These are phyloP conservation scores for Aureobasidium uvarum DNA, from an alignment of 2,329 filamentous ascomycete species.

Conservation along the genomic window DNA sequence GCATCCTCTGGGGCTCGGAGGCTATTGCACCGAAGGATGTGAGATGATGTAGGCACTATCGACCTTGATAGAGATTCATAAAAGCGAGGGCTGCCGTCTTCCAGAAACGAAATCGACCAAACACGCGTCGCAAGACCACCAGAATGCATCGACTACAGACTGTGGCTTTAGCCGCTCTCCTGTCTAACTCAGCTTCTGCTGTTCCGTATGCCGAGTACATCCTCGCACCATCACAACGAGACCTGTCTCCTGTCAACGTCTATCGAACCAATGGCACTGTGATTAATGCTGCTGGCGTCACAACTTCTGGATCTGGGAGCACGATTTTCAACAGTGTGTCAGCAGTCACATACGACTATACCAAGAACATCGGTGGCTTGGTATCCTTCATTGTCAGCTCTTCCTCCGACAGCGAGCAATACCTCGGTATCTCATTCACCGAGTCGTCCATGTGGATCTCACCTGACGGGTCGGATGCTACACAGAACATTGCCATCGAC, in stretches of 20 bases:
- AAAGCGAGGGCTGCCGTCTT: background rate
- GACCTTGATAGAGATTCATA: background rate
- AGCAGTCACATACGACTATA: slow-evolving; percentile 22
- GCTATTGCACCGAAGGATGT: background rate
- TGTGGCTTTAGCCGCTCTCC: background rate
- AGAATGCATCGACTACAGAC: background rate
- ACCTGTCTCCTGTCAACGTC: slow-evolving; percentile 1
- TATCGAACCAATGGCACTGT: slow-evolving; percentile 17
- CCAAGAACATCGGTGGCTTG: slow-evolving; percentile 43
- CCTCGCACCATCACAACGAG: slow-evolving; percentile 13
- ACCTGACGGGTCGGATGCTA: slow-evolving; percentile 47
- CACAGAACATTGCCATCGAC: slow-evolving; percentile 48
- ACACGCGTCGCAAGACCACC: background rate
- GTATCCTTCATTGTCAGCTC: slow-evolving; percentile 40
- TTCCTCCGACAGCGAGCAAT: slow-evolving; percentile 39
- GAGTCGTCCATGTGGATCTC: slow-evolving; percentile 52
- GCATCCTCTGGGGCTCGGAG: background rate
- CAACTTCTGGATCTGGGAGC: background rate
- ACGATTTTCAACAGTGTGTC: slow-evolving; percentile 6
- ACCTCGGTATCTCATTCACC: slow-evolving; percentile 45
- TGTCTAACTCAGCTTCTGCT: background rate
- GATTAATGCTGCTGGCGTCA: background rate
- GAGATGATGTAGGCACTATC: background rate
- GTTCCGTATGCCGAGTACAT: slow-evolving; percentile 22
- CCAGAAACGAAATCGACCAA: too few species aligned